Base-by-base conservation (phyloP, 768 basidiomycete species). In the Suillus subaureus region DNA sequence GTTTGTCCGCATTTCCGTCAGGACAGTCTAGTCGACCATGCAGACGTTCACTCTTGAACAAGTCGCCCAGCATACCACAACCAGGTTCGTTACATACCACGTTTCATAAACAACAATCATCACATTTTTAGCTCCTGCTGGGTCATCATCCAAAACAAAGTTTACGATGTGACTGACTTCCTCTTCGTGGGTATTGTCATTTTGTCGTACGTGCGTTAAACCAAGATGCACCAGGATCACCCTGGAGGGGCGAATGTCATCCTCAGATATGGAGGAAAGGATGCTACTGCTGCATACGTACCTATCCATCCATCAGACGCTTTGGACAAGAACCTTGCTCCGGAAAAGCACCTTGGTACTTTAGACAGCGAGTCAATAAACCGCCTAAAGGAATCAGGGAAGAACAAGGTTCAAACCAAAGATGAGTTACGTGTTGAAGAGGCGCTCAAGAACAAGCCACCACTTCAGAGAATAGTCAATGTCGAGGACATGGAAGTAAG, bases 121-220 rank as follows among this genome's bases (percentile, higher is more conserved):
- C 54, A 33, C 31, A 21, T 47, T 7, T 23, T n/a, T 66, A 91
- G 90, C 45, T 90, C 89, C 21, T 93, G 92, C 73, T 95, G 93
- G 93, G 88, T 95, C 69, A 87, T 94, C 72, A 90, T 95, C 68
- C 81, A 84, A 61, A 85, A 89, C 76, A 81, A 85, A 62, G 93
- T 94, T n/a, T 94, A 94, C 78, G 92, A 94, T 79, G 90, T 93
- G 62, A 92, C 92, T 7, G 89, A 90, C 45, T 92, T 94, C 75
- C 79, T 93, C 45, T 79, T 84, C 62, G 91, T 89, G 66, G 42
- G 81, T 72, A 23, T 33, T 28, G 35, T 11, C 6, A 8, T 4
- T 23, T 39, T 18, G 15, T 15, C 6, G 2, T 3, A 35, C 33
- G 1, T n/a, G 16, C 47, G 15, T 21, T 67, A 8, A 51, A 62